Base-by-base conservation (phyloP, 1,139 yeast genomes). In the Taphrina populina region DNA sequence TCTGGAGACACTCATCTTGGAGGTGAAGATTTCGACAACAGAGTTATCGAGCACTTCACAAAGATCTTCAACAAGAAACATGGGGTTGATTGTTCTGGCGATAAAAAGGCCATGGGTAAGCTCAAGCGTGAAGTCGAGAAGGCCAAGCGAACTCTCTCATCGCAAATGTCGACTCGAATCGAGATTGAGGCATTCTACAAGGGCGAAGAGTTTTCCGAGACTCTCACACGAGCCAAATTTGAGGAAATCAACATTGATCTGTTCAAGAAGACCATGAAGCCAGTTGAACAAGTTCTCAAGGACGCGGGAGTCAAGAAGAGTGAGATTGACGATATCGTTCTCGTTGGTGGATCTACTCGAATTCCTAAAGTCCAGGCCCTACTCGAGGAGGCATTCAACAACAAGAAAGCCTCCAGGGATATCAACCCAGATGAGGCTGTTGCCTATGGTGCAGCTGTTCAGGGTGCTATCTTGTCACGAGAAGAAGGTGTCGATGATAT, bases 341-440 rank as follows among this genome's bases (percentile, higher is more conserved):
- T 88, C 59, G 96, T 88, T 66, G 96, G 96, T 78, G 96, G 96
- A 75, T 88, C 96, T 47, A 88, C 96, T 60, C 88, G 96, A 82
- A 88, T 88, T 76, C 96, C 96, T 74, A 88, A 88, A 79, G 95
- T 88, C 64, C 96, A 87, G 77, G 85, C 85, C 73, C 78, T 88
- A 66, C 79, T 88, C 64, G 95, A 88, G 74, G 78, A 80, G 64
- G 88, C 75, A 80, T 88, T 88, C 73, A 84, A 84, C 70, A 95
- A 95, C 67, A 88, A 88, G 80, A 85, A 88, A 76, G 92, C 95
- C 58, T 83, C 95, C 64, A 88, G 87, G 79, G 95, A 95, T 75
- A 88, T 88, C 69, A 88, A 88, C 77, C 96, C 96, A 60, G 96
- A 88, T 75, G 95, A 88, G 78, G 95, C 95, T 70, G 95, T 88